These are phyloP conservation scores for Fusarium sp. DNA, from an alignment of 2,329 filamentous ascomycete genomes.

Conservation along the genomic window DNA sequence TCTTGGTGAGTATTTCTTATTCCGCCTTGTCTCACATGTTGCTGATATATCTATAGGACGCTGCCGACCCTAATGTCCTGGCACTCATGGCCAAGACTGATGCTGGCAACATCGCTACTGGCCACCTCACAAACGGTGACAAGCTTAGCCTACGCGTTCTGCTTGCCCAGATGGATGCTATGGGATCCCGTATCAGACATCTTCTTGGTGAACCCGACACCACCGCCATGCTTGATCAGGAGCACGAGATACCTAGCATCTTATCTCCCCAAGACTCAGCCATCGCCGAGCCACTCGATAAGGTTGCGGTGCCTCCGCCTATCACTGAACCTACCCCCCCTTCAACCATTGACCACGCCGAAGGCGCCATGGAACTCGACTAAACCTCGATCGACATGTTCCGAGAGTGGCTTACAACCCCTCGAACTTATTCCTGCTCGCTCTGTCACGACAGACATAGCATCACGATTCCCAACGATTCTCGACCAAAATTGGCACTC, in stretches of 20 bases:
- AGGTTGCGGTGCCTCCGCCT: constrained; percentile 44
- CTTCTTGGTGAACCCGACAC: constrained; percentile 50
- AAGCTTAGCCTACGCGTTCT: constrained; percentile 60
- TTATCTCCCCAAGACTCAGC: constrained; percentile 45
- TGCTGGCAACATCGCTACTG: constrained; percentile 55
- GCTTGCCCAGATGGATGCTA: constrained; percentile 59
- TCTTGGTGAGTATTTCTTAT: constrained; percentile 66
- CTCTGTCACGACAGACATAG: not conserved
- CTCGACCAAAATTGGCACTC: constrained; percentile 30
- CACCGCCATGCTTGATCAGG: constrained; percentile 35
- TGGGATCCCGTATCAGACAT: constrained; percentile 56
- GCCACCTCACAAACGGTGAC: constrained; percentile 57
- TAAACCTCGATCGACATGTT: constrained; percentile 27
- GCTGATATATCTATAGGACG: constrained; percentile 49
- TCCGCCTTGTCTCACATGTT: not conserved
- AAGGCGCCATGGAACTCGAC: constrained; percentile 55
- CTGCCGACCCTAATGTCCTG: constrained; percentile 59
- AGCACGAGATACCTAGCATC: constrained; percentile 40
- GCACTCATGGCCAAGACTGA: constrained; percentile 62
- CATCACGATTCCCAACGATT: constrained; percentile 19
- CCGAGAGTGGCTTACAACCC: not conserved
- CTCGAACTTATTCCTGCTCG: not conserved
- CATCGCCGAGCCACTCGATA: constrained; percentile 46
- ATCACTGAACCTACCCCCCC: constrained; percentile 55
- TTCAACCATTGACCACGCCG: constrained; percentile 54